Conservation (phyloP, 768 basidiomycete genomes). For the Lactarius indigo region DNA sequence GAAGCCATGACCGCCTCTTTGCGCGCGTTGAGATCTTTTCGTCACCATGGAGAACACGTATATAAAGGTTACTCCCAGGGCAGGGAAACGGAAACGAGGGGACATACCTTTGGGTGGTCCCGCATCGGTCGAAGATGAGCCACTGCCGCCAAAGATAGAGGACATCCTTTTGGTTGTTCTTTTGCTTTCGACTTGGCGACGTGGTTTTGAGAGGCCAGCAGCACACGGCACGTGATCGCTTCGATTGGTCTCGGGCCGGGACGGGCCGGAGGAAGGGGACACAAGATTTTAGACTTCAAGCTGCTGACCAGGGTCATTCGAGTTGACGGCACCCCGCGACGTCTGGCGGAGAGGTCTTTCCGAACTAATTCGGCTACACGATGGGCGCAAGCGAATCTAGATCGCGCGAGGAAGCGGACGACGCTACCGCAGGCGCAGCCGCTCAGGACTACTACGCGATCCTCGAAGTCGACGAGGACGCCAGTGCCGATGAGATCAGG, state of each 20-base stretch:
- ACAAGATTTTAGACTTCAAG: too few species aligned
- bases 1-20: constrained; percentile 53
- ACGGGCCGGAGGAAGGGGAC: not conserved
- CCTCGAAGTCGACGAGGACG: constrained; percentile 75
- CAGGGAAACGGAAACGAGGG: not conserved
- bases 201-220: not conserved
- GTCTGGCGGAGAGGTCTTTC: not conserved
- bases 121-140: constrained; percentile 18
- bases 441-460: constrained; percentile 76
- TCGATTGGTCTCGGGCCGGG: not conserved
- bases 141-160: constrained; percentile 28
- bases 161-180: constrained; percentile 22
- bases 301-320: not conserved
- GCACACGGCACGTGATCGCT: not conserved
- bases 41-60: not conserved
- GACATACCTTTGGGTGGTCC: constrained; percentile 18
- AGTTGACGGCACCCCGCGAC: not conserved
- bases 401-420: constrained; percentile 32
- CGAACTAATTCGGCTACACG: constrained; percentile 9
- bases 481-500: constrained; percentile 87
- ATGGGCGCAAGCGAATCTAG: constrained; percentile 76
- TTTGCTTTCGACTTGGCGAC: not conserved
- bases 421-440: constrained; percentile 21
- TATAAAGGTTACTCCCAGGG: not conserved
- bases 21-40: constrained; percentile 37